phyloP scores from a whole-genome alignment of 805 yeast genomes.

The Suhomyces vadensis region DNA sequence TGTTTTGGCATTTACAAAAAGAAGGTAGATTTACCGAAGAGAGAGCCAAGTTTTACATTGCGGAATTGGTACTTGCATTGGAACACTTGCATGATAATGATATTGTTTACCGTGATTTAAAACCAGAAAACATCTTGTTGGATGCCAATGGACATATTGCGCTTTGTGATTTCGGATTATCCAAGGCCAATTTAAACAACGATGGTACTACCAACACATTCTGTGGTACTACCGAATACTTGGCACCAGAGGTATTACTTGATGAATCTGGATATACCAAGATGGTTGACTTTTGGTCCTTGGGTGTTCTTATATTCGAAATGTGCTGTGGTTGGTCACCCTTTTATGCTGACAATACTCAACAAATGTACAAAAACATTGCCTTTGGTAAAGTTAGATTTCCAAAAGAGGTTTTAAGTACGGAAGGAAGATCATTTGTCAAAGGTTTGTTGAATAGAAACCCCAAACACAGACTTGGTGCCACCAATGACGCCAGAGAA shows the following conservation, averaged over 20 bases:
- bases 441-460: constrained; percentile 93
- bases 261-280: constrained; percentile 97
- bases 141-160: constrained; percentile 99
- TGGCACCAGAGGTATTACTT: constrained; percentile 93
- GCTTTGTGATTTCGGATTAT: constrained; percentile 93
- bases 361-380: constrained; percentile 98
- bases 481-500: constrained; percentile 89
- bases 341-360: constrained; percentile 95
- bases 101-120: constrained; percentile 93
- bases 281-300: constrained; percentile 99
- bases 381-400: constrained; percentile 98
- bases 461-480: constrained; percentile 93
- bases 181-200: constrained; percentile 85
- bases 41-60: constrained; percentile 94
- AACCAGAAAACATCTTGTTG: constrained; percentile 92
- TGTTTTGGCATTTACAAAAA: constrained; percentile 94
- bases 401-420: constrained; percentile 91
- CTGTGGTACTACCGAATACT: constrained; percentile 97
- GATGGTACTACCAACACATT: constrained; percentile 94
- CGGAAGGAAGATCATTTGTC: constrained; percentile 93
- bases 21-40: constrained; percentile 94
- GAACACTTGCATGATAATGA: constrained; percentile 95
- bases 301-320: constrained; percentile 94
- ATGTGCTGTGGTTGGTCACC: constrained; percentile 99
- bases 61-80: constrained; percentile 88